Evolutionary conservation across 257 asterid genomes (phyloP).

Genomic region (Scutellaria galericulata): DNA sequence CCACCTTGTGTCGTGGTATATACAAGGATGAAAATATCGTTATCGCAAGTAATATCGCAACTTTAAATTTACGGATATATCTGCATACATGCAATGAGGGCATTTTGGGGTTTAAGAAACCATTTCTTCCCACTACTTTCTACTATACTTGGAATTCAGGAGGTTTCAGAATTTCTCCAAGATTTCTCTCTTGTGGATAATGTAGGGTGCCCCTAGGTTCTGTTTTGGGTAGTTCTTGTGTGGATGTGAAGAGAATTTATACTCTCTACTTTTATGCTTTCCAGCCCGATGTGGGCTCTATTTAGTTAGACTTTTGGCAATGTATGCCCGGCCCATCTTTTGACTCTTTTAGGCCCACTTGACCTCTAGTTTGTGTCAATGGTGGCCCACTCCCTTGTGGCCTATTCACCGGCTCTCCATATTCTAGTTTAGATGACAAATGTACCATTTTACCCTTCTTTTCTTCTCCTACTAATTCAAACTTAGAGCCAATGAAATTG

Average conservation of each 20-base stretch:
- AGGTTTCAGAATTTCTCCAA: no score
- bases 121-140: no score
- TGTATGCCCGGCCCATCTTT: constrained; percentile 36
- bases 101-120: no score
- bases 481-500: background rate
- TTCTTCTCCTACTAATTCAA: background rate
- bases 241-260: constrained; percentile 20
- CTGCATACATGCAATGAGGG: no score
- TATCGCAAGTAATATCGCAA: no score
- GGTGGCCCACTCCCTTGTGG: background rate
- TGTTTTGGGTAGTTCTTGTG: constrained; percentile 24
- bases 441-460: constrained; percentile 25
- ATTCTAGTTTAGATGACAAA: background rate
- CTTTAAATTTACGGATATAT: no score
- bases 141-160: no score
- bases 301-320: constrained; percentile 20
- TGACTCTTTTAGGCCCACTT: constrained; percentile 33
- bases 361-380: background rate
- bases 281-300: constrained; percentile 40
- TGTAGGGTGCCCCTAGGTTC: constrained; percentile 35
- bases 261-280: constrained; percentile 41
- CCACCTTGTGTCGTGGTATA: no score
- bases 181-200: background rate
- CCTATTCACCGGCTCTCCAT: background rate
- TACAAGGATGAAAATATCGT: no score